These are phyloP conservation scores for Pilasporangium apinafurcum DNA, from an alignment of 352 stramenopile genomes.

Conservation along the genomic window DNA sequence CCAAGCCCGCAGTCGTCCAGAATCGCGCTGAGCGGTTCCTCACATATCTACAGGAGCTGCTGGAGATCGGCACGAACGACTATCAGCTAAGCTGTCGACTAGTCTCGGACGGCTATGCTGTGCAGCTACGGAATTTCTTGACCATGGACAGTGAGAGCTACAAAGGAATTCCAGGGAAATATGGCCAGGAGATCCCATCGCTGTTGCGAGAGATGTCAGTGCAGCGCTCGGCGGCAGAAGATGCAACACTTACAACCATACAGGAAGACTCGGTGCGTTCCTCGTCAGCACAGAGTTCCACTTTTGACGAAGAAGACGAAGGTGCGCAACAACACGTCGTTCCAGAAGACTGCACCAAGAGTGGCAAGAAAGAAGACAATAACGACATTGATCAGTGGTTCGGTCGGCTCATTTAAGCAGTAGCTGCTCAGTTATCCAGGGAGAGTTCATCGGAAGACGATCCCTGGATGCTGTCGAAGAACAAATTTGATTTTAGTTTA, in stretches of 20 bases:
- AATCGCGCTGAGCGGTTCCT: conserved; percentile 44
- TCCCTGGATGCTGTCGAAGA: not conserved
- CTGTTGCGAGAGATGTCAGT: conserved; percentile 40
- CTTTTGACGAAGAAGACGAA: conserved; percentile 23
- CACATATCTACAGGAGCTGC: conserved; percentile 43
- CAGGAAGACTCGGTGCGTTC: conserved; percentile 14
- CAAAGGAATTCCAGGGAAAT: conserved; percentile 23
- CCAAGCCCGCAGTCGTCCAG: conserved; percentile 26
- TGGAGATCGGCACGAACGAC: conserved; percentile 42
- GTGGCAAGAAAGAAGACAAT: no score
- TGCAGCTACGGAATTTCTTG: conserved; percentile 57
- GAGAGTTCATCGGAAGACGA: conserved; percentile 3
- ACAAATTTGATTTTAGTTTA: no score
- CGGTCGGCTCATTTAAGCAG: conserved; percentile 11
- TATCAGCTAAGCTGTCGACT: conserved; percentile 52
- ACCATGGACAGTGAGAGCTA: conserved; percentile 42
- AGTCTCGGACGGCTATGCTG: conserved; percentile 36
- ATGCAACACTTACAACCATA: conserved; percentile 52
- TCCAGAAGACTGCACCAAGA: no score
- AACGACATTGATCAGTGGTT: no score
- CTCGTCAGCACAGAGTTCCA: conserved; percentile 5
- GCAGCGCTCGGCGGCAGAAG: conserved; percentile 12
- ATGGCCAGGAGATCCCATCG: conserved; percentile 29
- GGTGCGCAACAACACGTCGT: no score
- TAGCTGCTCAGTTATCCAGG: conserved; percentile 6